Evolutionary conservation across 2,329 filamentous ascomycete species (phyloP).

Genomic region (Sarocladiaceae sp.): DNA sequence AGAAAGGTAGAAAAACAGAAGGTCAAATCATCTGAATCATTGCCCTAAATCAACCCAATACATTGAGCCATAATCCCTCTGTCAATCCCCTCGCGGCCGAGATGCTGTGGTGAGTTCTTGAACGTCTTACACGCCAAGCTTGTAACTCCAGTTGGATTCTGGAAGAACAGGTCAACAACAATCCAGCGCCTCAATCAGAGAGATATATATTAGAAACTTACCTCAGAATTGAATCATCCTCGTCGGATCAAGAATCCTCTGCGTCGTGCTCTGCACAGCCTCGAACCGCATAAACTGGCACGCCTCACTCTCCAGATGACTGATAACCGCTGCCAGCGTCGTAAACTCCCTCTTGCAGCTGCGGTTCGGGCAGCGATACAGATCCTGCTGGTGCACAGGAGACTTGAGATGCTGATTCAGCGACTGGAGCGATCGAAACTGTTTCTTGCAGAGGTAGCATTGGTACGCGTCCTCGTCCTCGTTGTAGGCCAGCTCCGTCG

Average conservation of each 20-base stretch:
- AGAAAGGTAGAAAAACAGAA: no score
- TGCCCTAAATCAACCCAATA: no score
- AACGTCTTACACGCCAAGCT: no score
- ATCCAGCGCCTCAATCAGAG: no score
- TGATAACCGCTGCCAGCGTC: not conserved
- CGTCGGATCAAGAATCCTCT: not conserved
- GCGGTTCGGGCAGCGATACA: not conserved
- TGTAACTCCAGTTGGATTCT: no score
- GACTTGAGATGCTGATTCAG: not conserved
- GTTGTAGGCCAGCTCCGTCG: not conserved
- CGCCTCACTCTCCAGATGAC: not conserved
- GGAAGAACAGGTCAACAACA: no score
- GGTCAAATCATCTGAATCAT: no score
- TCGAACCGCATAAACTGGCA: not conserved
- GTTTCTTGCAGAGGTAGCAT: not conserved
- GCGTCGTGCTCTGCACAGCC: not conserved
- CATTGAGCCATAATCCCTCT: no score
- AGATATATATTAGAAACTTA: not conserved
- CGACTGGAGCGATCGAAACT: not conserved
- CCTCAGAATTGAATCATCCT: not conserved
- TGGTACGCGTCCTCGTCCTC: not conserved
- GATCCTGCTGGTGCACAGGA: conserved; percentile 1
- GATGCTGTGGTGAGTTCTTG: no score
- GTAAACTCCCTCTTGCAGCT: not conserved
- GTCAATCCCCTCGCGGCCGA: no score